Evolutionary conservation across 441 rosid genomes (phyloP).

Genomic region (Bocquillonia castaneifolia): DNA sequence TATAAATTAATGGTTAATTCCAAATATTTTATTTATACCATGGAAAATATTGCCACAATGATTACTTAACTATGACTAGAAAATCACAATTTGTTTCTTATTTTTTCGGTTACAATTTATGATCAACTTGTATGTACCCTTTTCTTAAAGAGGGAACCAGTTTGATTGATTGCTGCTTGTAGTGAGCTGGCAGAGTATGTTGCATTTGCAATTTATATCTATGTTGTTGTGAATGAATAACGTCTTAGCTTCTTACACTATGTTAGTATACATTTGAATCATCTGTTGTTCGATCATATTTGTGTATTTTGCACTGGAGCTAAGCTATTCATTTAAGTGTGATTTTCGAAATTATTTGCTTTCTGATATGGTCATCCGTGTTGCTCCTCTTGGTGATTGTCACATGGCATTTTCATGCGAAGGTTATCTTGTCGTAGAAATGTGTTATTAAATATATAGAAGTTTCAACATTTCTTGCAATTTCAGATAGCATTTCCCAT

Average conservation of each 20-base stretch:
- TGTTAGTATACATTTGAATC: background rate
- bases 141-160: conserved; percentile 3
- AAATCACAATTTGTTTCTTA: background rate
- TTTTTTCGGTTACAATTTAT: background rate
- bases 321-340: background rate
- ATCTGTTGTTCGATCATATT: background rate
- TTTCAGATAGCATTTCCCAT: background rate
- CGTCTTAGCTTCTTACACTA: background rate
- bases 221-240: background rate
- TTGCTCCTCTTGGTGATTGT: conserved; percentile 1
- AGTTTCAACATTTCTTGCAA: background rate
- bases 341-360: background rate
- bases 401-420: background rate
- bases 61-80: background rate
- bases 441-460: background rate
- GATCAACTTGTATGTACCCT: background rate
- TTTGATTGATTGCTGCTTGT: background rate
- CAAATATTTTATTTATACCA: too few species aligned
- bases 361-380: background rate
- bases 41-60: background rate
- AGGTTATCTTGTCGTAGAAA: conserved; percentile 6
- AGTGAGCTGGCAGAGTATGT: background rate
- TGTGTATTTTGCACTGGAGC: background rate
- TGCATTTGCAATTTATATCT: background rate
- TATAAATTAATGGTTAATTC: background rate